Percentiles rank a stretch among this genome's conserved stretches.
Evolutionary conservation across 1,284 basidiomycete species (phyloP).

Genomic region (Puccinia novopanici): DNA sequence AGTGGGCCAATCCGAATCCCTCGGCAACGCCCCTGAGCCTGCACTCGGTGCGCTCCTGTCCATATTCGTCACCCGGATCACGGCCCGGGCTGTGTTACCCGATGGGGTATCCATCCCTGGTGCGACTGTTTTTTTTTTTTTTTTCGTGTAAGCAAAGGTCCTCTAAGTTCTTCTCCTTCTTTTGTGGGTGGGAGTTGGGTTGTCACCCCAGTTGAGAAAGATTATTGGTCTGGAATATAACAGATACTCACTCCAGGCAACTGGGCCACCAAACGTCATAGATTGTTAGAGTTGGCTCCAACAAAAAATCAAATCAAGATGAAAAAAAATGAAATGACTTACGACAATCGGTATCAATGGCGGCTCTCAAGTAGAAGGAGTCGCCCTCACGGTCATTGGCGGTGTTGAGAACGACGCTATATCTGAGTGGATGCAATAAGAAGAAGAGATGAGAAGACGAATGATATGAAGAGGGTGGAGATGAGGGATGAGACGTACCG

Average conservation of each 20-base stretch:
- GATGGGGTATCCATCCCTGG: slow-evolving; percentile 34
- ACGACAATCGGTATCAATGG: too few relatives aligned
- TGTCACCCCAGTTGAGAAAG: too few relatives aligned
- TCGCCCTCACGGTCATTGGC: slow-evolving; percentile 54
- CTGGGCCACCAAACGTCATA: not conserved
- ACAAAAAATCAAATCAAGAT: not conserved
- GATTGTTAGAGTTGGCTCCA: not conserved
- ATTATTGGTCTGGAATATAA: slow-evolving; percentile 35
- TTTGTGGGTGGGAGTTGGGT: too few relatives aligned
- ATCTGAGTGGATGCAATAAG: slow-evolving; percentile 49
- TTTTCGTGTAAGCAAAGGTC: too few relatives aligned
- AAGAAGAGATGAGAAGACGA: not conserved
- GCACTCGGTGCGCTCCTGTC: not conserved
- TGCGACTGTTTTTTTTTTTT: slow-evolving; percentile 39
- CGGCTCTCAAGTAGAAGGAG: too few relatives aligned
- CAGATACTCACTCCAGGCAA: slow-evolving; percentile 8
- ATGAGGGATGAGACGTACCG: slow-evolving; percentile 48
- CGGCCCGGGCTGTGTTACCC: slow-evolving; percentile 39
- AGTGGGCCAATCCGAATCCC: slow-evolving; percentile 30
- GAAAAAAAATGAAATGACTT: not conserved
- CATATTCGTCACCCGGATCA: slow-evolving; percentile 36
- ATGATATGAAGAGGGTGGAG: not conserved
- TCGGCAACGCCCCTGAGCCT: not conserved
- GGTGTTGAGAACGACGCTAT: slow-evolving; percentile 57
- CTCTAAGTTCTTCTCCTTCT: too few relatives aligned